Evolutionary conservation across 2,329 filamentous ascomycete species (phyloP).

Genomic region (Xylaria sp.): DNA sequence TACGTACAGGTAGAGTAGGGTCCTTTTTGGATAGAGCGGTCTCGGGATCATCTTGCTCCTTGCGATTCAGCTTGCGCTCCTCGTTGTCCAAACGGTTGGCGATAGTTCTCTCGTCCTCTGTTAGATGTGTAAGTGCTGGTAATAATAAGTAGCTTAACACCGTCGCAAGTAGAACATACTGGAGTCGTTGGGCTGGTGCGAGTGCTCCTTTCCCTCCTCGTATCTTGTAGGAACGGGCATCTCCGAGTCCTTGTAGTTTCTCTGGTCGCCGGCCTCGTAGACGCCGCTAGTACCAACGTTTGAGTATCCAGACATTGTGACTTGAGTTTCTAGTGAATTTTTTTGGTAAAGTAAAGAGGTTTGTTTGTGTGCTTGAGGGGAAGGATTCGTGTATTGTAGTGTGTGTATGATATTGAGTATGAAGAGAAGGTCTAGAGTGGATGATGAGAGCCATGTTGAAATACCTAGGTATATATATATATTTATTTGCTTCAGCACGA

Average conservation of each 20-base stretch:
- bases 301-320: constrained; percentile 53
- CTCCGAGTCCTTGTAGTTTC: constrained; percentile 63
- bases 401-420: neutral
- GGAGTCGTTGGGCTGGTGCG: constrained; percentile 72
- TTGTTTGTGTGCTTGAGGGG: neutral
- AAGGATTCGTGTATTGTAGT: neutral
- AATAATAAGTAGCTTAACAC: no score
- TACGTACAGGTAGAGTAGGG: constrained; percentile 61
- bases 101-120: constrained; percentile 74
- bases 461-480: neutral
- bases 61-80: constrained; percentile 46
- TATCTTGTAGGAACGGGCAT: constrained; percentile 61
- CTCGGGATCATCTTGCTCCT: constrained; percentile 53
- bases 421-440: neutral
- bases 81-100: constrained; percentile 73
- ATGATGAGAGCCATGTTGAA: neutral
- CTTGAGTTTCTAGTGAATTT: constrained; percentile 16
- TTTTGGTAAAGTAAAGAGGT: neutral
- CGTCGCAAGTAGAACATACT: constrained; percentile 57
- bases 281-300: constrained; percentile 69
- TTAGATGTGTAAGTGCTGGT: neutral
- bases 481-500: neutral
- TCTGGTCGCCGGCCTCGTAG: constrained; percentile 81
- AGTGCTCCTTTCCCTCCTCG: constrained; percentile 73
- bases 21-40: constrained; percentile 59